These are phyloP conservation scores for Coprinopsis marcescibilis DNA, from an alignment of 768 basidiomycete genomes.

Conservation along the genomic window DNA sequence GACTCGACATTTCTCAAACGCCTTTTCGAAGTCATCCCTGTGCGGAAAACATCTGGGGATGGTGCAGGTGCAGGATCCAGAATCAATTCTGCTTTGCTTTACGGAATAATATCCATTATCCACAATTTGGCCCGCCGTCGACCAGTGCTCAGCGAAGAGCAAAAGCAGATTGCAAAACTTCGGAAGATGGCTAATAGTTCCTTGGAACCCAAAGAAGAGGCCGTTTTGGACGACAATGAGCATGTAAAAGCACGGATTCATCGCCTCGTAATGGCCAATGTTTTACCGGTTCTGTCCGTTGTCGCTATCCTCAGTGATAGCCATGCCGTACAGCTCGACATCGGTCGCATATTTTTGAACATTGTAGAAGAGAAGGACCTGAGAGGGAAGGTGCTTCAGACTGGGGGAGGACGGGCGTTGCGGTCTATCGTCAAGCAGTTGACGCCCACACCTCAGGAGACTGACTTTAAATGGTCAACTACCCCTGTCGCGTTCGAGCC, in stretches of 20 bases:
- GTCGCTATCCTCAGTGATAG: conserved; percentile 60
- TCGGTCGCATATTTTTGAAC: conserved; percentile 60
- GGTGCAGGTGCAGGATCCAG: conserved; percentile 16
- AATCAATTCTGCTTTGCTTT: conserved; percentile 52
- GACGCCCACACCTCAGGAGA: conserved; percentile 20
- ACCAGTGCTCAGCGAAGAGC: conserved; percentile 71
- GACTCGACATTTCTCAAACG: conserved; percentile 48
- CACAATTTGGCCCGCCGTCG: conserved; percentile 69
- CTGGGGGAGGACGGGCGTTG: conserved; percentile 71
- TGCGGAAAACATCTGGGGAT: conserved; percentile 29
- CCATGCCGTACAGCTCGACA: conserved; percentile 47
- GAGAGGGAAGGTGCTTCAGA: conserved; percentile 69
- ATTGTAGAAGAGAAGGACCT: conserved; percentile 75
- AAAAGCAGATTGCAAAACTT: conserved; percentile 76
- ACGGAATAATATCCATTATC: conserved; percentile 73
- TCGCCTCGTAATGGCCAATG: conserved; percentile 54
- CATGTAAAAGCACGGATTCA: conserved; percentile 59
- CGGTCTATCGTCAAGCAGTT: conserved; percentile 49
- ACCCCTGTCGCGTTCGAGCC: conserved; percentile 43
- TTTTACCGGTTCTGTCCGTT: conserved; percentile 53
- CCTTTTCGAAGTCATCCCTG: conserved; percentile 54
- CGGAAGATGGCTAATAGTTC: conserved; percentile 61
- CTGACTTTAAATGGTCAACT: conserved; percentile 18
- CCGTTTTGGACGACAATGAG: conserved; percentile 56
- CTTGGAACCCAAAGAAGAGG: conserved; percentile 24